phyloP scores from a whole-genome alignment of 495 filamentous ascomycete species.

The Clohesyomyces aquaticus region DNA sequence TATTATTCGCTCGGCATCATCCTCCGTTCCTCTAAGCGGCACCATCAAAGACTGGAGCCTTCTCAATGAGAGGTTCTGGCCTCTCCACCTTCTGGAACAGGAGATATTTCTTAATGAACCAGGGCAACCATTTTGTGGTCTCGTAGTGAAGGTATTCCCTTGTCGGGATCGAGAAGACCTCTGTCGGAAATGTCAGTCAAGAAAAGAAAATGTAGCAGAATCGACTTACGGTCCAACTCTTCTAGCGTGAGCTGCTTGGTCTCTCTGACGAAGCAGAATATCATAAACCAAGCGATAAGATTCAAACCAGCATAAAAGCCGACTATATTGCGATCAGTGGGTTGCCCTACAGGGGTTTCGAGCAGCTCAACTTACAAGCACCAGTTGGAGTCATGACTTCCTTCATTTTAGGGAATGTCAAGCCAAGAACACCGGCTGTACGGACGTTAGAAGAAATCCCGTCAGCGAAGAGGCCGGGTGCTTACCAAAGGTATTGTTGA shows the following conservation, averaged over 20 bases:
- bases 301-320: constrained; percentile 67
- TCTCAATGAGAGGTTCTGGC: constrained; percentile 53
- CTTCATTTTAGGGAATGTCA: constrained; percentile 60
- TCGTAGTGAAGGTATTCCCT: constrained; percentile 56
- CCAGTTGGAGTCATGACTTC: constrained; percentile 58
- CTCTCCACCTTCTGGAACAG: constrained; percentile 54
- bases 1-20: too few species aligned
- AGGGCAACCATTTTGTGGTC: constrained; percentile 50
- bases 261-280: constrained; percentile 35
- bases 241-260: constrained; percentile 53
- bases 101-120: constrained; percentile 56
- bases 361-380: constrained; percentile 44
- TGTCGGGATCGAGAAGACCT: constrained; percentile 59
- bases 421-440: constrained; percentile 52
- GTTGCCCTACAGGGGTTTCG: not conserved
- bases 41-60: constrained; percentile 31
- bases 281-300: constrained; percentile 37
- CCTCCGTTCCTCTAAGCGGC: too few species aligned
- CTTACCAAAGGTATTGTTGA: constrained; percentile 40
- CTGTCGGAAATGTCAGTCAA: not conserved
- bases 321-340: constrained; percentile 35
- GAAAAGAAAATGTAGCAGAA: not conserved
- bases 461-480: not conserved
- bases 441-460: not conserved
- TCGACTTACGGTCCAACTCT: constrained; percentile 49